Evolutionary conservation across 805 yeast species (phyloP), one percentile per base, ranked within the genome.

Genomic region (Saccharomycopsis sp.): DNA sequence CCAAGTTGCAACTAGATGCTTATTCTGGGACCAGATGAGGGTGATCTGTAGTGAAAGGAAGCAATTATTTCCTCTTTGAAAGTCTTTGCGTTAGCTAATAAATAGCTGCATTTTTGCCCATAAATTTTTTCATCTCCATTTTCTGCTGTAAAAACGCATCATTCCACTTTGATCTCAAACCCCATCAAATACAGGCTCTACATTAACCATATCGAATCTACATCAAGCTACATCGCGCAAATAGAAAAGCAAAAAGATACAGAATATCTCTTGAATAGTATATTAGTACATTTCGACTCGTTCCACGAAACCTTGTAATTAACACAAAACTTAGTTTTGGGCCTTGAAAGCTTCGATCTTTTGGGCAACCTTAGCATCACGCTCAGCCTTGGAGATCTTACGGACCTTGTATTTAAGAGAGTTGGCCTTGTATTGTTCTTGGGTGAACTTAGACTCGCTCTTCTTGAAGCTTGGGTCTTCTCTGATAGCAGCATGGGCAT

Each of bases 351-450:
- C 91, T 76, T 94, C 96, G 77, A 94, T 91, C 90, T 90, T 93
- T 77, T 86, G 89, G 74, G 85, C 90, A 77, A 94, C 83, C 75
- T 83, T 87, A 70, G 88, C 97, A 70, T 80, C 75, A 83, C 96
- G 88, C 86, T 94, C 89, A 73, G 83, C 98, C 73, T 73, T 84
- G 81, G 98, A 84, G 79, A 93, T 85, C 83, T 89, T 93, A 73
- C 73, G 79, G 75, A 83, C 85, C 80, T 83, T 86, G 97, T 78
- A 89, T 83, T 93, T 90, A 86, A 86, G 87, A 68, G 96, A 85
- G 79, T 86, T 89, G 76, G 96, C 96, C 83, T 96, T 96, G 85
- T 90, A 93, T 82, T 92, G 94, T 76, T 86, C 97, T 86, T 90
- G 93, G 84, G 96, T 81, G 93, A 84, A 87, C 83, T 89, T 89